Evolutionary conservation across 257 asterid species (phyloP).

Genomic region (Salvia hispanica): DNA sequence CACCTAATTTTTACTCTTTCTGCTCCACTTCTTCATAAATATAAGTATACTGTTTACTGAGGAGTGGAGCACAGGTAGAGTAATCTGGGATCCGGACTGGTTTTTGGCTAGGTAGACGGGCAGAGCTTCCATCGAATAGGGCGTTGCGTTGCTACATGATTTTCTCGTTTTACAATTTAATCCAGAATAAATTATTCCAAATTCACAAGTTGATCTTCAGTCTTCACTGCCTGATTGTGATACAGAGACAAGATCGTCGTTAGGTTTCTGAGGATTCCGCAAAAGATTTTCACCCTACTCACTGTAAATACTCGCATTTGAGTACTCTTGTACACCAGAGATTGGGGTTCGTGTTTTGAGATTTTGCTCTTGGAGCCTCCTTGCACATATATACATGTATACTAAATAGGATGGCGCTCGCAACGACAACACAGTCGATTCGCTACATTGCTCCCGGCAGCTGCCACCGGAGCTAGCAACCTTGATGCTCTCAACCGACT

Average conservation of each 20-base stretch:
- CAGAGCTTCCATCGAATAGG: conserved; percentile 1
- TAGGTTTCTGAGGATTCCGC: conserved; percentile 18
- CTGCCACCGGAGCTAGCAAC: conserved; percentile 62
- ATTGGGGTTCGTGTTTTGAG: conserved; percentile 60
- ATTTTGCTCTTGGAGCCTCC: conserved; percentile 18
- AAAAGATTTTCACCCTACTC: background rate
- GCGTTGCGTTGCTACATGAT: conserved; percentile 18
- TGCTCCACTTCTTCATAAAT: too few relatives aligned
- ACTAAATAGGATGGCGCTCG: conserved; percentile 56
- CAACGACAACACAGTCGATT: conserved; percentile 55
- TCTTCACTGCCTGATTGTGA: background rate
- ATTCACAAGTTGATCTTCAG: conserved; percentile 1
- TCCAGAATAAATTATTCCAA: background rate
- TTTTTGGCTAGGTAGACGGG: conserved; percentile 21
- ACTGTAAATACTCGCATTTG: background rate
- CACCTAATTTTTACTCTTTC: too few relatives aligned
- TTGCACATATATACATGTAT: background rate
- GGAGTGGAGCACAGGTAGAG: too few relatives aligned
- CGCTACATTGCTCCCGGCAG: conserved; percentile 62
- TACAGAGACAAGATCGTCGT: background rate
- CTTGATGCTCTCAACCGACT: conserved; percentile 70
- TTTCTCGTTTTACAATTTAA: conserved; percentile 18
- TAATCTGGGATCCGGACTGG: too few relatives aligned
- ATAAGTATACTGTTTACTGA: too few relatives aligned
- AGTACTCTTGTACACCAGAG: too few relatives aligned